Conservation (phyloP, 202 grass and related monocot species). For the Zizania palustris region DNA sequence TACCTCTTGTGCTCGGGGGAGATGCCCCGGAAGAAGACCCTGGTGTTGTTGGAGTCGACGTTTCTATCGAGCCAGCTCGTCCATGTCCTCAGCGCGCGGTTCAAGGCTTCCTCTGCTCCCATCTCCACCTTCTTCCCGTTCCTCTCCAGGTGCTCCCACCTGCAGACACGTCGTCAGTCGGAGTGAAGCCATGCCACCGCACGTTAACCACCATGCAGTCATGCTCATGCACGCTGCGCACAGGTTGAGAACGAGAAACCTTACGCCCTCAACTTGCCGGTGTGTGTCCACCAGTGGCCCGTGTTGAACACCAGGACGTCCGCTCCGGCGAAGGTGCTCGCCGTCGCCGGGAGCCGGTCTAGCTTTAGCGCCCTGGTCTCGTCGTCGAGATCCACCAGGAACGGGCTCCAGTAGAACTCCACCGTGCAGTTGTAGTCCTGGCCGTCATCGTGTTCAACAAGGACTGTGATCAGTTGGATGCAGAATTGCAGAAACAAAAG, state of each 20-base stretch:
- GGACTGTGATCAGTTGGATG: neutral
- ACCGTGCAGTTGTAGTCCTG: slow-evolving; percentile 61
- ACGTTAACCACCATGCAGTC: too few species aligned
- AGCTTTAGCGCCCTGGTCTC: slow-evolving; percentile 49
- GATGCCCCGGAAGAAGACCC: slow-evolving; percentile 62
- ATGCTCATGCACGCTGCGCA: too few species aligned
- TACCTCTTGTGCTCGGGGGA: slow-evolving; percentile 65
- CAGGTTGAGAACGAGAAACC: neutral
- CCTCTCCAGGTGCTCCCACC: slow-evolving; percentile 56
- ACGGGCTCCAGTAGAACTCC: slow-evolving; percentile 66
- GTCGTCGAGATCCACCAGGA: slow-evolving; percentile 51
- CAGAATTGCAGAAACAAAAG: too few species aligned
- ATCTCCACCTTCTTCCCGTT: slow-evolving; percentile 42
- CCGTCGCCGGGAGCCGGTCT: slow-evolving; percentile 39
- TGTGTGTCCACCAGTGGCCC: slow-evolving; percentile 77
- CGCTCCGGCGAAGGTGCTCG: slow-evolving; percentile 16
- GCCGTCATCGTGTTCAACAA: neutral
- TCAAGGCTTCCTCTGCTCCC: slow-evolving; percentile 43
- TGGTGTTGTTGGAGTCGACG: slow-evolving; percentile 38
- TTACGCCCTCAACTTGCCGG: slow-evolving; percentile 55
- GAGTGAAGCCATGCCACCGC: neutral
- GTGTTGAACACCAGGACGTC: slow-evolving; percentile 68
- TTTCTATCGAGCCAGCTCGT: slow-evolving; percentile 54
- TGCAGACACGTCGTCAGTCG: slow-evolving; percentile 2
- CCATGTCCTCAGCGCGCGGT: slow-evolving; percentile 50